Evolutionary conservation across 495 filamentous ascomycete species (phyloP).

Genomic region (Physcia stellaris): DNA sequence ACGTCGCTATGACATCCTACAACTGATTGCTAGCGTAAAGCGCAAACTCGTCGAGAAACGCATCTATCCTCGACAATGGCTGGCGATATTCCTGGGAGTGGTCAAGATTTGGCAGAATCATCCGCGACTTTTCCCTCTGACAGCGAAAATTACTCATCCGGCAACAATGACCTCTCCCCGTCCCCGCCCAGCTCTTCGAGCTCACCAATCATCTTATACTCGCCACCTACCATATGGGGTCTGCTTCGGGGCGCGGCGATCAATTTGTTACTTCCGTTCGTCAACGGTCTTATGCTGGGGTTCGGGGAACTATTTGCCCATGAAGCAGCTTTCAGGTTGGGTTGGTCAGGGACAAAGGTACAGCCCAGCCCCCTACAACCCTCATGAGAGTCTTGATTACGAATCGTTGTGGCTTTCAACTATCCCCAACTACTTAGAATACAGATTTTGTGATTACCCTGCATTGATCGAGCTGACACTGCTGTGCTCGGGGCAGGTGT

Average conservation of each 20-base stretch:
- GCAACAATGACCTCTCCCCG: conserved; percentile 44
- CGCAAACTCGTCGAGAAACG: too few species aligned
- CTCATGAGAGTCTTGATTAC: not conserved
- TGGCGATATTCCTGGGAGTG: not conserved
- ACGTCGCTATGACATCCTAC: too few species aligned
- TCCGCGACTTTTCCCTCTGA: conserved; percentile 77
- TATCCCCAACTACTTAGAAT: too few species aligned
- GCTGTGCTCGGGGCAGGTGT: conserved; percentile 34
- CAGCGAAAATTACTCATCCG: conserved; percentile 76
- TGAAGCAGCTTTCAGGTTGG: conserved; percentile 81
- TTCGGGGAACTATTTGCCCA: conserved; percentile 95
- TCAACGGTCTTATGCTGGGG: conserved; percentile 96
- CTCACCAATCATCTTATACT: conserved; percentile 76
- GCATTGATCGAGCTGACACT: not conserved
- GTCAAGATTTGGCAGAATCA: conserved; percentile 54
- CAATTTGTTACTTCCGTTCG: conserved; percentile 85
- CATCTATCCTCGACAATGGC: too few species aligned
- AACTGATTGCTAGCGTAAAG: too few species aligned
- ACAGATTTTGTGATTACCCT: too few species aligned
- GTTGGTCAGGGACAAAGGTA: conserved; percentile 91
- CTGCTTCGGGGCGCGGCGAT: conserved; percentile 82
- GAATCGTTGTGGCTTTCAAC: not conserved
- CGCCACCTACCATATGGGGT: conserved; percentile 72
- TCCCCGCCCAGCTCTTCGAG: conserved; percentile 52
- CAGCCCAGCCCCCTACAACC: conserved; percentile 10